These are phyloP conservation scores for Diaporthe capsici DNA, from an alignment of 2,329 filamentous ascomycete genomes.

Conservation along the genomic window DNA sequence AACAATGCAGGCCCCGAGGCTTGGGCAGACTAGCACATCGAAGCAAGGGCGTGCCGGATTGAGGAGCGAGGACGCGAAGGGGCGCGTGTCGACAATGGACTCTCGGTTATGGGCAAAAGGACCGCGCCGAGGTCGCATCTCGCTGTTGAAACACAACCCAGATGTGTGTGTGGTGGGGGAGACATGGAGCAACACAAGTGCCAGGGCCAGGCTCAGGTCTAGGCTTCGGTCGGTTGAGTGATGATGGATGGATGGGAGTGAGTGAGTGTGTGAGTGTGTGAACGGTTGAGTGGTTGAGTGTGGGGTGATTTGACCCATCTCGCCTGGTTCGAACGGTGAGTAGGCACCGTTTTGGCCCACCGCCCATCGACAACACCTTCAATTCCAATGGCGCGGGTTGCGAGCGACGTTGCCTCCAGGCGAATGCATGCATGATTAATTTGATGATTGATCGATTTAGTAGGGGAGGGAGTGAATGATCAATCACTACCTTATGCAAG, in stretches of 20 bases:
- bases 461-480: conserved; percentile 2
- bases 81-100: neutral
- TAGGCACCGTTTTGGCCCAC: neutral
- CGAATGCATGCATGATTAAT: neutral
- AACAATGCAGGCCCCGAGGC: neutral
- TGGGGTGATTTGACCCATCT: neutral
- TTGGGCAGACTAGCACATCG: neutral
- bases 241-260: neutral
- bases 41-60: conserved; percentile 15
- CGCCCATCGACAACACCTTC: neutral
- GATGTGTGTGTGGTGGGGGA: neutral
- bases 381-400: neutral
- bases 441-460: neutral
- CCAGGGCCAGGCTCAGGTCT: neutral
- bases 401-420: neutral
- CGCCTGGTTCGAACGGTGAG: neutral
- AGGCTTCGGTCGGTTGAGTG: neutral
- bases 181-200: neutral
- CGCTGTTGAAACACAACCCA: neutral
- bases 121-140: conserved; percentile 8
- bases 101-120: conserved; percentile 6
- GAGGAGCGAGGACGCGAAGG: neutral
- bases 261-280: neutral
- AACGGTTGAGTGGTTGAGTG: neutral
- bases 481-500: neutral